Evolutionary conservation across 1,284 basidiomycete species (phyloP).

Genomic region (Ceratobasidium sp.): DNA sequence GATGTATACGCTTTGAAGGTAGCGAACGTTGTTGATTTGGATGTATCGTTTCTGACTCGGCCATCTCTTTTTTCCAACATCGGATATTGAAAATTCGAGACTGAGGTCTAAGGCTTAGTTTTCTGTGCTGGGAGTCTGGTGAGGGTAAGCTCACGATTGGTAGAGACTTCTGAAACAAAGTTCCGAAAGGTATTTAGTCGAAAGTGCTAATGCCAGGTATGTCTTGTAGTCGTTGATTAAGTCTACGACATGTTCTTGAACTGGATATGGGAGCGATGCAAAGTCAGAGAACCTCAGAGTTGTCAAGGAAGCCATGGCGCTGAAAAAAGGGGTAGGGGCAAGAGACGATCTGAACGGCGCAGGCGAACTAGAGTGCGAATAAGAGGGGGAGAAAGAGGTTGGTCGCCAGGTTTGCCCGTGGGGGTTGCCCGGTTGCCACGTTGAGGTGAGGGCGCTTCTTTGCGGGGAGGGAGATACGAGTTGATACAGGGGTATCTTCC

Average conservation of each 20-base stretch:
- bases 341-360: too few relatives aligned
- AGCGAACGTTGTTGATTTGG: slow-evolving; percentile 14
- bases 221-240: slow-evolving; percentile 16
- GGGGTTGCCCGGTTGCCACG: too few relatives aligned
- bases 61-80: slow-evolving; percentile 16
- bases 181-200: slow-evolving; percentile 23
- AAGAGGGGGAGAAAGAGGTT: too few relatives aligned
- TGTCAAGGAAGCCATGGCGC: not conserved
- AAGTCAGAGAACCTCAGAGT: slow-evolving; percentile 18
- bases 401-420: too few relatives aligned
- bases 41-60: not conserved
- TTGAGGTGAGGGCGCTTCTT: too few relatives aligned
- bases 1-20: not conserved
- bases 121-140: not conserved
- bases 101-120: not conserved
- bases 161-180: slow-evolving; percentile 16
- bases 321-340: not conserved
- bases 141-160: not conserved
- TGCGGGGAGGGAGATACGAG: too few relatives aligned
- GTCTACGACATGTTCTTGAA: slow-evolving; percentile 25
- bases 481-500: too few relatives aligned
- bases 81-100: slow-evolving; percentile 21
- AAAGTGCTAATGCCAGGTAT: slow-evolving; percentile 15
- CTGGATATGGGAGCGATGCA: slow-evolving; percentile 11
- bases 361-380: too few relatives aligned